phyloP scores from a whole-genome alignment of 116 monocot species.

The Iris pallida region DNA sequence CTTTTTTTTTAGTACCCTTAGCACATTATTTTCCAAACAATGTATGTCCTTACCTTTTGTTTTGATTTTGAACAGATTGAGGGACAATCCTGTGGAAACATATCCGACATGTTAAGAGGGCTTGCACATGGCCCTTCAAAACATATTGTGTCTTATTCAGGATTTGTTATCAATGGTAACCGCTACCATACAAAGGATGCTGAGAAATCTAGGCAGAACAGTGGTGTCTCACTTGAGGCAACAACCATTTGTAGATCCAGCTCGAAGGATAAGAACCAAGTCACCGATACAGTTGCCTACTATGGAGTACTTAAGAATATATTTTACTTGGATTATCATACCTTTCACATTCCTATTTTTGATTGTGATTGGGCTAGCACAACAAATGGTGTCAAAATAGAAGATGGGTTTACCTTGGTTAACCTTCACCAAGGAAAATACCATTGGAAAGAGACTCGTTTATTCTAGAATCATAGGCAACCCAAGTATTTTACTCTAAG shows the following conservation, averaged over 20 bases:
- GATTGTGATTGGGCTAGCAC: too few relatives aligned
- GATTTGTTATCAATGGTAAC: not conserved
- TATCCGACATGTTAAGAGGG: too few relatives aligned
- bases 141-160: not conserved
- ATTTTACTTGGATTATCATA: not conserved
- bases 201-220: not conserved
- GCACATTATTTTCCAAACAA: too few relatives aligned
- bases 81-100: too few relatives aligned
- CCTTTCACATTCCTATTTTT: not conserved
- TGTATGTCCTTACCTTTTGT: too few relatives aligned
- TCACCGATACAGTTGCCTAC: not conserved
- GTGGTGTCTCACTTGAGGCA: not conserved
- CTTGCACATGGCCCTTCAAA: not conserved
- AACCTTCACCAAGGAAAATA: not conserved
- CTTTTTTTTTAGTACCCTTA: not conserved
- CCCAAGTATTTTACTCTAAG: not conserved
- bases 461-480: conserved; percentile 2
- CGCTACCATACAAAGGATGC: too few relatives aligned
- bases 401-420: conserved; percentile 1
- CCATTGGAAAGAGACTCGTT: not conserved
- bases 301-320: not conserved
- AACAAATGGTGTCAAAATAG: not conserved
- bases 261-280: not conserved
- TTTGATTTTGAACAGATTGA: not conserved
- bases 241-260: not conserved